A percentile compares a stretch with the other conserved stretches of the same genome.
phyloP scores from a whole-genome alignment of 2,329 filamentous ascomycete genomes.

The Pseudocercospora eumusae region DNA sequence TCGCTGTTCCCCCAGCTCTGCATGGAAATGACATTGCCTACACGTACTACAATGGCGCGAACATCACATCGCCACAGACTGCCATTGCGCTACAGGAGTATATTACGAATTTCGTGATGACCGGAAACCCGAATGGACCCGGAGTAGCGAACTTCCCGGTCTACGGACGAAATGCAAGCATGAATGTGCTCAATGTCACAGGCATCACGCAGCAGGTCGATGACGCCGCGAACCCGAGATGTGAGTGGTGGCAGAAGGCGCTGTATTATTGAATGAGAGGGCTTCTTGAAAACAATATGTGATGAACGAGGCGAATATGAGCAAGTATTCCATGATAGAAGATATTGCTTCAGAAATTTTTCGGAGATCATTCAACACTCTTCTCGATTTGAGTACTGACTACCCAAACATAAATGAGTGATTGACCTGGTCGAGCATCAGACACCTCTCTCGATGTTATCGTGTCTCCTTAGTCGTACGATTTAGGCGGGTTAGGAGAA shows the following conservation, averaged over 20 bases:
- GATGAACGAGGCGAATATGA: too few species aligned
- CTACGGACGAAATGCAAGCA: constrained; percentile 49
- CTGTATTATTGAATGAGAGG: background rate
- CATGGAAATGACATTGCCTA: constrained; percentile 57
- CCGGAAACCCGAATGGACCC: constrained; percentile 43
- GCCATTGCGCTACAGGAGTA: constrained; percentile 51
- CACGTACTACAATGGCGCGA: constrained; percentile 52
- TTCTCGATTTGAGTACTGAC: too few species aligned
- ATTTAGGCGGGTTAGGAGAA: too few species aligned
- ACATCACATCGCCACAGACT: constrained; percentile 26
- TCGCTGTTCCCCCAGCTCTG: constrained; percentile 54
- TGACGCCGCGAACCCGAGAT: constrained; percentile 51
- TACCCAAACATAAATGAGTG: too few species aligned
- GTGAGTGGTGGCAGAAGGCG: constrained; percentile 55
- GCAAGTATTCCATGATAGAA: too few species aligned
- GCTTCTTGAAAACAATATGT: too few species aligned
- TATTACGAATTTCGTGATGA: constrained; percentile 48
- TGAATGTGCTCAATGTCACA: constrained; percentile 45
- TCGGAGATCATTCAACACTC: too few species aligned
- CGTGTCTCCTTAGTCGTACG: too few species aligned
- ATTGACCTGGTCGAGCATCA: too few species aligned
- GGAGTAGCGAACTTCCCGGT: constrained; percentile 49
- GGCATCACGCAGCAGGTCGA: constrained; percentile 43
- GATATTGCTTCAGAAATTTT: too few species aligned
- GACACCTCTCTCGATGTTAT: too few species aligned